Evolutionary conservation across 1,139 yeast species (phyloP), one percentile per base, ranked within the genome.

Genomic region (Nakaseomyces sp.): DNA sequence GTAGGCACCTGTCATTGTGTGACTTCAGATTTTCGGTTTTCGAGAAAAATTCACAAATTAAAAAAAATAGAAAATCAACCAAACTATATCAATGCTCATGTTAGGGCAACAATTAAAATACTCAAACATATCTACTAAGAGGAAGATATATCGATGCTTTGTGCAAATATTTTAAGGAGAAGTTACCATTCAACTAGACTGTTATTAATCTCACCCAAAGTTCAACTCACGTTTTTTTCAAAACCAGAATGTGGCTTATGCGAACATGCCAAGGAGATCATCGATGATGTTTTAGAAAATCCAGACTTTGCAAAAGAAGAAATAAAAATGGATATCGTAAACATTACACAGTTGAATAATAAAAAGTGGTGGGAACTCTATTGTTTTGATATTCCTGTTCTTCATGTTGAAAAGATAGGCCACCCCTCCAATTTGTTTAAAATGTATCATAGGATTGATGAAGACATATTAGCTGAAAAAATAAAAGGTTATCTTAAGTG

Each of bases 381-480:
- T 56, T 83, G 95, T 51, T 87, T 79, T 62, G 96, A 89, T 58
- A 89, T 88, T 2, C 96, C 96, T 0, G 96, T 89, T 0, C 63
- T 87, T 33, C 95, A 88, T 58, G 70, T 86, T 15, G 81, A 79
- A 51, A 62, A 77, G 47, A 66, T 66, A 3, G 69, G 63, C 5
- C 51, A 52, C 4, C 71, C 69, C 40, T 64, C 59, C 32, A 68
- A 72, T 41, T 71, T 80, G 4, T 70, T 73, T 12, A 81, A 81
- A 56, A 77, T 81, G 58, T 86, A 87, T 89, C 96, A 88, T 64
- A 73, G 79, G 46, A 72, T 88, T 45, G 67, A 77, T 47, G 71
- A 72, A 43, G 76, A 74, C 10, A 79, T 25, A 13, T 13, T 37
- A 12, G 30, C 10, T 24, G 76, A 73, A 18, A 81, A 74, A 52